Evolutionary conservation across 345 rosid species (phyloP).

Genomic region (Murraya paniculata): DNA sequence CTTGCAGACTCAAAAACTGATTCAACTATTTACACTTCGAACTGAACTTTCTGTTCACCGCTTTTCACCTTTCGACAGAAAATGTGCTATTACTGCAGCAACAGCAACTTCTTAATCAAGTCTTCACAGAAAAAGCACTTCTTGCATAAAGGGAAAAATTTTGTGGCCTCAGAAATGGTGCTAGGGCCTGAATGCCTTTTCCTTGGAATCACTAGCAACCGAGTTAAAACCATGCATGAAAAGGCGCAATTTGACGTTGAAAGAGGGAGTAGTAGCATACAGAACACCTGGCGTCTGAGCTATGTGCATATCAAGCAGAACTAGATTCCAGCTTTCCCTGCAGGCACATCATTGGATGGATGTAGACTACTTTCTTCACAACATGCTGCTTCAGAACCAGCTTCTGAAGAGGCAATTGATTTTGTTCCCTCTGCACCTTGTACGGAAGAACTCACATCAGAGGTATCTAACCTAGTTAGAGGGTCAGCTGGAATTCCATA

Average conservation of each 20-base stretch:
- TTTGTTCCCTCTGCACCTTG: constrained; percentile 10
- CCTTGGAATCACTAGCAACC: not conserved
- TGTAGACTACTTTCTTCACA: not conserved
- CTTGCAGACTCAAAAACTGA: not conserved
- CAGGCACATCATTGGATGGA: not conserved
- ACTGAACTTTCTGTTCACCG: not conserved
- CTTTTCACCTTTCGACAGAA: not conserved
- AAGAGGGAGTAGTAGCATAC: not conserved
- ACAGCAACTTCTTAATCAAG: not conserved
- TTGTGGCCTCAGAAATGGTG: not conserved
- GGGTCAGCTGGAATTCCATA: not conserved
- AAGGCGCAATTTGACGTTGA: not conserved
- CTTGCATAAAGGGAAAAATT: not conserved
- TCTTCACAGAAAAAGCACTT: not conserved
- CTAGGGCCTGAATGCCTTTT: constrained; percentile 4
- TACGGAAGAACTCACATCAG: not conserved
- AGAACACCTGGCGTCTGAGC: not conserved
- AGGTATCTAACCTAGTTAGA: not conserved
- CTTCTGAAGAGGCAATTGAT: not conserved
- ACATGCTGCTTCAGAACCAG: constrained; percentile 5
- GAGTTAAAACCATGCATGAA: not conserved
- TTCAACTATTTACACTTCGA: constrained; percentile 11
- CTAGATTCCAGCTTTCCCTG: constrained; percentile 6
- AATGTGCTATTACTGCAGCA: not conserved
- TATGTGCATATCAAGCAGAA: not conserved